Base-by-base conservation (phyloP, 83 land plant species). In the Larix sibirica region DNA sequence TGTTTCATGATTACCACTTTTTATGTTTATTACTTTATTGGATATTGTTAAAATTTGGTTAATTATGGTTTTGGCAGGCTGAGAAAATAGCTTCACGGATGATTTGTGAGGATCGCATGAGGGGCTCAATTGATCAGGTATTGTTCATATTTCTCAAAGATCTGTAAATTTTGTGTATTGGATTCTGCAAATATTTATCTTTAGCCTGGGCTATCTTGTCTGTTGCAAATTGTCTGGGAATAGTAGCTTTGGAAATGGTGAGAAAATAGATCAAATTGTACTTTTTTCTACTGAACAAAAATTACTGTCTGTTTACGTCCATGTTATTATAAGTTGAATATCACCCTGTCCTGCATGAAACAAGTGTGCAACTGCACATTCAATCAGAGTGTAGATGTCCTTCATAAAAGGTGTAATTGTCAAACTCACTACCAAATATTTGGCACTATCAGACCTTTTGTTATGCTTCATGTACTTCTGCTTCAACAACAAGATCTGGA, bases 91-190 rank as follows among this genome's bases (percentile, higher is more conserved):
- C 99, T 13, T 96, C 99, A 79, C 87, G 95, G 50, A 98, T 98
- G 99, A 96, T 98, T 17, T 98, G 84, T 82, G 99, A 98, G 81
- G 99, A 98, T 78, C 91, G 99, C 76, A 98, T 98, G 99, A 94
- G 93, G 76, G 99, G 99, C 18, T 98, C 99, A 8, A 98, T 98
- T 86, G 99, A 98, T 90, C 99, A 98, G 96, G 99, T 97, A 67
- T 23, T 24, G 42, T 61, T 62, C n/a, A 16, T 62, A 24, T 18
- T 23, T 28, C n/a, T 33, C 42, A 76, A 20, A 21, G 26, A 4
- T 44, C 1, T 40, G 79, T 44, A 76, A 23, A 40, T 9, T 31
- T 42, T 58, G 24, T 77, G 59, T 77, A 54, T 42, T 81, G 9
- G 8, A 5, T 68, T 44, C 6, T 28, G 5, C 31, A 24, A 4